These are phyloP conservation scores for Aspergillus funiculosus DNA, from an alignment of 495 filamentous ascomycete genomes.

Conservation along the genomic window DNA sequence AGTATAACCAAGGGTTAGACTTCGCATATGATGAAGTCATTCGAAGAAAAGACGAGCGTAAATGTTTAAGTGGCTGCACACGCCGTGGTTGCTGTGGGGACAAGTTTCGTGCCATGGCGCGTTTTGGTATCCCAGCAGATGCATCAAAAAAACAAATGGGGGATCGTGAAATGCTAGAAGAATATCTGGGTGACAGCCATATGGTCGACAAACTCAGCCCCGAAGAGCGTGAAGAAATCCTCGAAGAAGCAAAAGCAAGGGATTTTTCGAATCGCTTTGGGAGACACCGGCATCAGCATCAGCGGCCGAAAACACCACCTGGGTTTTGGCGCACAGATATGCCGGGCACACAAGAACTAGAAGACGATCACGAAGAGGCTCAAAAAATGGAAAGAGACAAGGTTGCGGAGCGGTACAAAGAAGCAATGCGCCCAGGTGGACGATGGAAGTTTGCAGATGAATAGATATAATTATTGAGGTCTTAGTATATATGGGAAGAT, in stretches of 20 bases:
- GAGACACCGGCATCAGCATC: conserved; percentile 69
- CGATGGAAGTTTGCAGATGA: conserved; percentile 80
- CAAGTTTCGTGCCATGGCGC: conserved; percentile 59
- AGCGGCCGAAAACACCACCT: conserved; percentile 63
- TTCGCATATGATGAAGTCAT: conserved; percentile 73
- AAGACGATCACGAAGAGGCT: conserved; percentile 56
- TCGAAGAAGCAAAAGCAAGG: conserved; percentile 62
- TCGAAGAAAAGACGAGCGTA: conserved; percentile 65
- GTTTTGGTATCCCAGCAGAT: conserved; percentile 32
- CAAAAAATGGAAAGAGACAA: conserved; percentile 50
- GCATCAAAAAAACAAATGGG: conserved; percentile 28
- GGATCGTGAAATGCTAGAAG: conserved; percentile 54
- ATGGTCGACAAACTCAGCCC: conserved; percentile 39
- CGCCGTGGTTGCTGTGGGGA: conserved; percentile 71
- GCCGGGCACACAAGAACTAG: conserved; percentile 73
- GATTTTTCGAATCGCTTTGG: conserved; percentile 66
- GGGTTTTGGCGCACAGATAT: conserved; percentile 90
- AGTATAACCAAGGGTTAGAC: conserved; percentile 62
- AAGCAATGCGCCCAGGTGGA: conserved; percentile 72
- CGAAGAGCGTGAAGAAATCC: conserved; percentile 48
- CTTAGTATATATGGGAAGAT: not conserved
- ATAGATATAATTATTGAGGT: conserved; percentile 25
- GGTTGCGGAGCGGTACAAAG: conserved; percentile 68
- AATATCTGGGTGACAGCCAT: conserved; percentile 56
- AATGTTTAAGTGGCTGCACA: conserved; percentile 72